Base-by-base conservation (phyloP, 345 rosid species). In the Eucalyptus caleyi region DNA sequence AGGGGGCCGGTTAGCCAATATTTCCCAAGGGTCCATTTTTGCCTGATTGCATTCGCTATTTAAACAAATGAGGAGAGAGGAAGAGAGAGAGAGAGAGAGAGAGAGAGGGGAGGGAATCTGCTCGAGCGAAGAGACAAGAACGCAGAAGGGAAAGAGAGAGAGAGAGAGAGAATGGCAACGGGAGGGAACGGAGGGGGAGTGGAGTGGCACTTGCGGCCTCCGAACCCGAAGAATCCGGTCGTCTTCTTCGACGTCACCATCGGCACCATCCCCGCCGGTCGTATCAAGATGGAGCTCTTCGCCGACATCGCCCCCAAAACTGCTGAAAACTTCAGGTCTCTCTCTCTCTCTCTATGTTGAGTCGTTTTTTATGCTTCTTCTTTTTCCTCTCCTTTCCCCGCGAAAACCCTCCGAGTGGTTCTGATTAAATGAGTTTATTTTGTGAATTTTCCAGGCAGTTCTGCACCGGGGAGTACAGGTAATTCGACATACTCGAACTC, bases 281-380 rank as follows among this genome's bases (percentile, higher is more conserved):
- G 99, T 49, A 94, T 96, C 93, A 97, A 97, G 94, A 98, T 97
- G 99, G 99, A 98, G 93, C 98, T 98, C 91, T 98, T 98, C 92
- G 97, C 99, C 50, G 99, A 98, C 88, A 93, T 97, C 86, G 94
- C 94, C 59, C 99, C 99, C 89, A 97, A 94, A 93, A 95, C 99
- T 44, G 98, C 99, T 83, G 99, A 97, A 87, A 98, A 98, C 91
- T 98, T 98, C 96, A 94, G 99, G 97, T 97, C 37, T n/a, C 26
- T 86, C 18, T 49, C 83, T 47, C 49, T 47, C 12, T 40, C 9
- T 4, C 69, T 34, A 8, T 1, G 26, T 42, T 47, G 11, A 53
- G 59, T 53, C 59, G 59, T 53, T 8, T 15, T 24, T 53, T 44
- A 21, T 26, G n/a, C 49, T 72, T 87, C 54, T 50, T 40, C 16